These are phyloP conservation scores for Basipetospora chlamydospora DNA, from an alignment of 2,329 filamentous ascomycete species.

Conservation along the genomic window DNA sequence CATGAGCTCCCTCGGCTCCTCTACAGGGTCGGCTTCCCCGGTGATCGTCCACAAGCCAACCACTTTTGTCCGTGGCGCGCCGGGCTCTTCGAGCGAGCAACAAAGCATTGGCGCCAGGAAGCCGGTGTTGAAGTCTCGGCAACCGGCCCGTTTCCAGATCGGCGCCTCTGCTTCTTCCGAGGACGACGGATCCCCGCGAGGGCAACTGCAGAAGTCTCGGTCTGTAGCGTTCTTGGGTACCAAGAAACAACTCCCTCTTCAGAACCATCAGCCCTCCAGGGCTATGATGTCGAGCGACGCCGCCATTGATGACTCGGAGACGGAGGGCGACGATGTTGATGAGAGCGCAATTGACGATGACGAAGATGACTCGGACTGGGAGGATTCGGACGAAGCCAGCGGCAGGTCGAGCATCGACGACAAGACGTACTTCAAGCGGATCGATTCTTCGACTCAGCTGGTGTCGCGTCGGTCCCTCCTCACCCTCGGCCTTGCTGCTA, in stretches of 20 bases:
- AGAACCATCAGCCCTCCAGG: conserved; percentile 26
- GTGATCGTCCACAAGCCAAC: conserved; percentile 45
- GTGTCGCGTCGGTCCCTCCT: conserved; percentile 78
- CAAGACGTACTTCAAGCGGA: conserved; percentile 70
- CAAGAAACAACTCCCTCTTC: conserved; percentile 73
- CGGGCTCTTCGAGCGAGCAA: conserved; percentile 57
- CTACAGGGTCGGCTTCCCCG: conserved; percentile 44
- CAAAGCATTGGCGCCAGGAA: conserved; percentile 26
- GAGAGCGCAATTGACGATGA: conserved; percentile 73
- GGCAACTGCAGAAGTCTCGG: conserved; percentile 29
- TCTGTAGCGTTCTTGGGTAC: conserved; percentile 28
- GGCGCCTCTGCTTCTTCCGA: conserved; percentile 50
- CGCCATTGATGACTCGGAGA: conserved; percentile 39
- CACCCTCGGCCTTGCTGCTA: conserved; percentile 72
- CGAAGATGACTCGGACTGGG: conserved; percentile 45
- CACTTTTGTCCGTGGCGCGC: conserved; percentile 62
- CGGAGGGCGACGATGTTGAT: conserved; percentile 55
- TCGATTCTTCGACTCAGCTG: conserved; percentile 75
- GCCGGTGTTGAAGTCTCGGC: conserved; percentile 7
- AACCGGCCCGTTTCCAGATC: conserved; percentile 32
- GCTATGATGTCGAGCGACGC: conserved; percentile 31
- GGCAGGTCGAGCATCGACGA: conserved; percentile 73
- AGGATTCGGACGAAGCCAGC: conserved; percentile 63
- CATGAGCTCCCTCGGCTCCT: conserved; percentile 13
- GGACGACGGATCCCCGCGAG: conserved; percentile 58